A percentile compares a stretch with the other conserved stretches of the same genome.
Conservation (phyloP, 2,329 filamentous ascomycete species). For the Fusarium chuoi region DNA sequence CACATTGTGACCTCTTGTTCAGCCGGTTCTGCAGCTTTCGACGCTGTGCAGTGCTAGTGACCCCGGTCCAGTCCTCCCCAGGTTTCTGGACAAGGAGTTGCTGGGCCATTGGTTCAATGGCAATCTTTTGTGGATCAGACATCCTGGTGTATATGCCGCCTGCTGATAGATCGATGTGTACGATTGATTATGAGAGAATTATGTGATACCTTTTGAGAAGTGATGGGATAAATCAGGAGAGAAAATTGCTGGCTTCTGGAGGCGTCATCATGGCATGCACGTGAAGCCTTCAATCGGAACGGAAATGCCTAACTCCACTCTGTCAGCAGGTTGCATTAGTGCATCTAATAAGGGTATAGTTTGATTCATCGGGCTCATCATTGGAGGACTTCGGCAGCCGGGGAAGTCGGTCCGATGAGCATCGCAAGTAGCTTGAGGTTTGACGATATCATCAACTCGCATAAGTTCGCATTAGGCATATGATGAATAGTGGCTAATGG, state of each 20-base stretch:
- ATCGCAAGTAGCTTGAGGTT: rapidly evolving
- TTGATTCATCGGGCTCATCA: rapidly evolving
- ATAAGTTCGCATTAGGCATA: background rate
- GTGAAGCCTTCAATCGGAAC: background rate
- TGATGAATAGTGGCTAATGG: rapidly evolving
- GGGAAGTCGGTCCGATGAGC: background rate
- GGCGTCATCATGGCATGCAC: background rate
- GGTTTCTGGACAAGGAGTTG: slow-evolving; percentile 8
- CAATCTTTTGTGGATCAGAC: slow-evolving; percentile 3
- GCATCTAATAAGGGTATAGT: background rate
- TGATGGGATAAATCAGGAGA: background rate
- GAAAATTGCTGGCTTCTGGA: background rate
- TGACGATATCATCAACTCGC: background rate
- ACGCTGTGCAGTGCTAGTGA: slow-evolving; percentile 14
- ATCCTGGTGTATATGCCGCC: background rate
- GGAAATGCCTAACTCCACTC: background rate
- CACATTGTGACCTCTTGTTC: slow-evolving; percentile 22
- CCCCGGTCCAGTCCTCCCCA: slow-evolving; percentile 15
- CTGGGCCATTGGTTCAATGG: slow-evolving; percentile 11
- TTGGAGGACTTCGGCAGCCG: rapidly evolving
- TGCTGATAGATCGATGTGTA: background rate
- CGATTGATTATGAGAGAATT: background rate
- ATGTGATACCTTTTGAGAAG: background rate
- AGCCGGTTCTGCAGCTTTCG: slow-evolving; percentile 21
- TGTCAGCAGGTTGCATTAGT: slow-evolving; percentile 33